Evolutionary conservation across 139 green algal genomes (phyloP).

Genomic region (Diplosphaera chodatii): DNA sequence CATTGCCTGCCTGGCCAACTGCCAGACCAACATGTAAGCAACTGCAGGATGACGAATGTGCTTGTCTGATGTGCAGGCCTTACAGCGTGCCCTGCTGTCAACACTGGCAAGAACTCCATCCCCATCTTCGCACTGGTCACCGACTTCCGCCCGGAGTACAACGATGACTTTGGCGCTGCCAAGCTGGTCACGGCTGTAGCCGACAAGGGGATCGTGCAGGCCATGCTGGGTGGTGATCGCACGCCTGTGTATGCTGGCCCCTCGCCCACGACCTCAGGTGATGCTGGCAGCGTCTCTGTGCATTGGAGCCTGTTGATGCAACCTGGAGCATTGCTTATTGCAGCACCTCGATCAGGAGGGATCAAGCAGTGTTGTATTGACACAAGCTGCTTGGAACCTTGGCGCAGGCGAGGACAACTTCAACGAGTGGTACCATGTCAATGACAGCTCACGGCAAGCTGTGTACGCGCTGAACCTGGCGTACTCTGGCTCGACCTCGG

Average conservation of each 20-base stretch:
- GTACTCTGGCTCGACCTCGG: background rate
- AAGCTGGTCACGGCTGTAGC: background rate
- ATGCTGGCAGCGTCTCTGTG: background rate
- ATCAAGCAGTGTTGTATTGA: too few species aligned
- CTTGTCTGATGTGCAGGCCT: background rate
- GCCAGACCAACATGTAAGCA: too few species aligned
- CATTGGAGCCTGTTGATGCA: too few species aligned
- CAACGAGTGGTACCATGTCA: background rate
- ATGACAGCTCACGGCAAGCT: background rate
- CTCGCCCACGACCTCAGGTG: background rate
- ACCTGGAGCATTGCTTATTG: background rate
- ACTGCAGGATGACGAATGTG: too few species aligned
- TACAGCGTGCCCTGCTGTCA: background rate
- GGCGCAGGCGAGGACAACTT: background rate
- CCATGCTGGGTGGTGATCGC: background rate
- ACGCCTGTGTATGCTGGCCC: background rate
- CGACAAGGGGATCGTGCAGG: background rate
- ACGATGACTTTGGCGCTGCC: background rate
- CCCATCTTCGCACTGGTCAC: background rate
- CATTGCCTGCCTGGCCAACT: too few species aligned
- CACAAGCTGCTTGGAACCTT: too few species aligned
- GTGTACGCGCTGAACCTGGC: background rate
- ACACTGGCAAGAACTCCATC: background rate
- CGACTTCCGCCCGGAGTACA: background rate
- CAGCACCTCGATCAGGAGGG: too few species aligned